Evolutionary conservation across 2,329 filamentous ascomycete genomes (phyloP).

Genomic region (Chaetomium globosum): DNA sequence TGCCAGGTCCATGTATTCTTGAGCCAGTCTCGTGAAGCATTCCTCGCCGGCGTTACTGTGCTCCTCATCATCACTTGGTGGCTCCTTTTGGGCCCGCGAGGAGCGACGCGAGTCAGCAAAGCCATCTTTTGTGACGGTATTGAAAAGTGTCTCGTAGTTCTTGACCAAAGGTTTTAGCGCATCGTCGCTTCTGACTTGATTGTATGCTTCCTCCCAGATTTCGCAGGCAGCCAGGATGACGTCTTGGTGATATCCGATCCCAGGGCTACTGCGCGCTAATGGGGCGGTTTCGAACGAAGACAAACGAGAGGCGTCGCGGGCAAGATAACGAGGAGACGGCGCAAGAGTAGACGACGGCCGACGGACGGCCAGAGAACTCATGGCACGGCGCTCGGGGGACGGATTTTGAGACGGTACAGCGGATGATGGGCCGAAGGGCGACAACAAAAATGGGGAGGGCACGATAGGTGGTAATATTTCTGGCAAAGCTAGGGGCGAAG

Average conservation of each 20-base stretch:
- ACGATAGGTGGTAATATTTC: neutral
- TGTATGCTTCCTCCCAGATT: constrained; percentile 29
- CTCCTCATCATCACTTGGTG: neutral
- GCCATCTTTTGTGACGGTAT: neutral
- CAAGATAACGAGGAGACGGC: neutral
- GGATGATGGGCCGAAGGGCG: neutral
- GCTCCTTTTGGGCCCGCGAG: neutral
- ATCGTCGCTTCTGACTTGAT: constrained; percentile 17
- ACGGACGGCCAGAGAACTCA: neutral
- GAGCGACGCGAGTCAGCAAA: constrained; percentile 7
- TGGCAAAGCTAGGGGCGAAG: neutral
- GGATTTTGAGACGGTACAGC: neutral
- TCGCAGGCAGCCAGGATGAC: constrained; percentile 18
- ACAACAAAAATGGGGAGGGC: neutral
- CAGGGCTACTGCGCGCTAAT: neutral
- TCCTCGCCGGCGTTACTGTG: neutral
- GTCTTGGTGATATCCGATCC: neutral
- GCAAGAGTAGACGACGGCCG: constrained; percentile 7
- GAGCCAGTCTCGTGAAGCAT: constrained; percentile 22
- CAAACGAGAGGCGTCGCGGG: constrained; percentile 10
- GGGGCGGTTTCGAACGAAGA: constrained; percentile 17
- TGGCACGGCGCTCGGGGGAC: constrained; percentile 6
- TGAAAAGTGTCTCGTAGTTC: constrained; percentile 30
- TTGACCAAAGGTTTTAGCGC: constrained; percentile 22
- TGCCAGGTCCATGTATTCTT: constrained; percentile 20